These are phyloP conservation scores for Raffaelea albimanens DNA, from an alignment of 2,329 filamentous ascomycete species.

Conservation along the genomic window DNA sequence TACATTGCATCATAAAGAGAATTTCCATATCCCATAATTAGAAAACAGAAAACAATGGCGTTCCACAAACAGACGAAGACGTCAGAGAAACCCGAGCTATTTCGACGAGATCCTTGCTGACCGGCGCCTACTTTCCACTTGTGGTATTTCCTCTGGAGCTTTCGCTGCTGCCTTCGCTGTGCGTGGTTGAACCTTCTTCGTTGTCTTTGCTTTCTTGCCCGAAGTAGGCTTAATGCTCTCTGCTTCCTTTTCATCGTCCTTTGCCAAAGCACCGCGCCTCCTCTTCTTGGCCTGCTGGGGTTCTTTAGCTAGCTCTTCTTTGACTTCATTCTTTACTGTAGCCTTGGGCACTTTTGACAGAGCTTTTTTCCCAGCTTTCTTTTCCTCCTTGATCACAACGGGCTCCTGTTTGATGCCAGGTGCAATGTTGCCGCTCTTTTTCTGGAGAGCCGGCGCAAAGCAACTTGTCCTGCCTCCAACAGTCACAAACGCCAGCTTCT, in stretches of 20 bases:
- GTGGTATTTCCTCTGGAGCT: background rate
- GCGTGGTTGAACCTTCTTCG: background rate
- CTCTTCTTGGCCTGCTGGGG: too few relatives aligned
- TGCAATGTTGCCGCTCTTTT: slow-evolving; percentile 51
- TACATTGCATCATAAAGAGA: too few relatives aligned
- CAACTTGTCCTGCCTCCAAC: slow-evolving; percentile 90
- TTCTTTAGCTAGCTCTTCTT: background rate
- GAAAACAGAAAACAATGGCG: too few relatives aligned
- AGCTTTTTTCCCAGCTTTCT: slow-evolving; percentile 12
- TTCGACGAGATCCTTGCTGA: background rate
- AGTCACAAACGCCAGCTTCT: slow-evolving; percentile 75
- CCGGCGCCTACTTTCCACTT: background rate
- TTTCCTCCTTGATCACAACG: slow-evolving; percentile 18
- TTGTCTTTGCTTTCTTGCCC: background rate
- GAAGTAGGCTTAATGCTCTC: background rate
- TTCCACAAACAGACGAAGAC: too few relatives aligned
- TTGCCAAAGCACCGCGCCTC: background rate
- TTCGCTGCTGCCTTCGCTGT: background rate
- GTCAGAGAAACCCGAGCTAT: background rate
- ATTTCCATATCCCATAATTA: too few relatives aligned
- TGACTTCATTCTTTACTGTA: slow-evolving; percentile 14
- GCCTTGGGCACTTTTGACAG: slow-evolving; percentile 14
- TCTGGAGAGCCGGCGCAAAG: slow-evolving; percentile 76
- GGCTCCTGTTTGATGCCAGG: slow-evolving; percentile 34
- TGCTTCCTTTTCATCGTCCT: background rate